Percentiles rank a stretch among this genome's conserved stretches.
Conservation (phyloP, 306 rosid genomes). For the Sphenostylis stenocarpa region DNA sequence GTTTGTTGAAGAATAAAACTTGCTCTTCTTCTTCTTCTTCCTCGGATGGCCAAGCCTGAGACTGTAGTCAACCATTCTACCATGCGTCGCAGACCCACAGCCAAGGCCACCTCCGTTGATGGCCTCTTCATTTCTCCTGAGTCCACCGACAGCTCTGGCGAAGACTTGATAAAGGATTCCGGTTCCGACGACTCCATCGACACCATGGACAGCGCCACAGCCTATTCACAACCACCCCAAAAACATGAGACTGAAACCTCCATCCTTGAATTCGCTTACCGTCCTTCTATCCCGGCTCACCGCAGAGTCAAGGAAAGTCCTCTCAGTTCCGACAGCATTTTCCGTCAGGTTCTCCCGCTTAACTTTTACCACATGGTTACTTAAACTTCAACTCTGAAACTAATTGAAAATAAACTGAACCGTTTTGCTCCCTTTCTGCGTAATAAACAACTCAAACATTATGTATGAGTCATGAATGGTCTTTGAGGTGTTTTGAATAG, state of each 20-base stretch:
- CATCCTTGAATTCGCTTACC: slow-evolving; percentile 44
- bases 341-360: slow-evolving; percentile 61
- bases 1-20: no score
- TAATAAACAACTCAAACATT: neutral
- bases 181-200: slow-evolving; percentile 28
- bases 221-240: neutral
- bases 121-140: slow-evolving; percentile 37
- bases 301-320: slow-evolving; percentile 79
- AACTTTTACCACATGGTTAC: neutral
- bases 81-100: slow-evolving; percentile 54
- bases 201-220: neutral
- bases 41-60: slow-evolving; percentile 66
- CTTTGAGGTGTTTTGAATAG: neutral
- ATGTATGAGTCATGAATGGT: neutral
- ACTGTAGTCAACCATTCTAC: slow-evolving; percentile 30
- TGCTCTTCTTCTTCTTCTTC: slow-evolving; percentile 1
- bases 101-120: slow-evolving; percentile 23
- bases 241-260: slow-evolving; percentile 14
- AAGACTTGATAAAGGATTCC: slow-evolving; percentile 40
- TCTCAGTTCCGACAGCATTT: slow-evolving; percentile 85
- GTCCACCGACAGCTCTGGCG: slow-evolving; percentile 31
- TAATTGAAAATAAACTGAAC: neutral
- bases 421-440: neutral
- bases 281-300: slow-evolving; percentile 87
- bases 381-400: neutral